phyloP scores from a whole-genome alignment of 371 early-diverging fungal species.

The Actinomortierella wolfii region DNA sequence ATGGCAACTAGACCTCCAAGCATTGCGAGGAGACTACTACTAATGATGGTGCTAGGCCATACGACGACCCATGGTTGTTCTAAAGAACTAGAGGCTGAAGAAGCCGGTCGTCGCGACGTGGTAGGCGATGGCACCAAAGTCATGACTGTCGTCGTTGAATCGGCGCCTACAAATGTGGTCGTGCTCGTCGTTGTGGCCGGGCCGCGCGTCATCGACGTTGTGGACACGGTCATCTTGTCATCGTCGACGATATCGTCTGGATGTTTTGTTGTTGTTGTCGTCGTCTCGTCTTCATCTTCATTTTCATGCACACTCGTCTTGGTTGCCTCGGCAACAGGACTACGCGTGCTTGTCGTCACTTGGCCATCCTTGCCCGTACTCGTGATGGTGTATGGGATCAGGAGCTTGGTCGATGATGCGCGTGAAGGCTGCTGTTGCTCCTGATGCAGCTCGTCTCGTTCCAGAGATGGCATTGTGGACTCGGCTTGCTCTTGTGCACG shows the following conservation, averaged over 20 bases:
- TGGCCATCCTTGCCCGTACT: neutral
- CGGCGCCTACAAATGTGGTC: conserved; percentile 22
- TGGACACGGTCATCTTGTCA: conserved; percentile 23
- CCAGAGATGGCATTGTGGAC: neutral
- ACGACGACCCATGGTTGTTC: too few relatives aligned
- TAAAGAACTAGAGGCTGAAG: neutral
- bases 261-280: too few relatives aligned
- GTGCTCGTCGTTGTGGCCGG: conserved; percentile 9
- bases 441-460: neutral
- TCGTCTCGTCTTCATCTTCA: too few relatives aligned
- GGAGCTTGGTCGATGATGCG: too few relatives aligned
- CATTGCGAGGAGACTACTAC: too few relatives aligned
- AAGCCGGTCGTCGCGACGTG: neutral
- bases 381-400: too few relatives aligned
- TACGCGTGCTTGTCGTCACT: neutral
- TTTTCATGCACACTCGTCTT: too few relatives aligned
- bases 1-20: too few relatives aligned
- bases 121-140: conserved; percentile 3
- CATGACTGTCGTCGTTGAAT: conserved; percentile 28
- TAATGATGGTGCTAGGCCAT: too few relatives aligned
- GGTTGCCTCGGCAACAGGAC: neutral
- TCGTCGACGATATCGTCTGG: too few relatives aligned
- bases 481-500: neutral
- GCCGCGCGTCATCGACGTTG: conserved; percentile 28
- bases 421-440: neutral